Conservation (phyloP, 257 asterid genomes). For the Echites panduratus region DNA sequence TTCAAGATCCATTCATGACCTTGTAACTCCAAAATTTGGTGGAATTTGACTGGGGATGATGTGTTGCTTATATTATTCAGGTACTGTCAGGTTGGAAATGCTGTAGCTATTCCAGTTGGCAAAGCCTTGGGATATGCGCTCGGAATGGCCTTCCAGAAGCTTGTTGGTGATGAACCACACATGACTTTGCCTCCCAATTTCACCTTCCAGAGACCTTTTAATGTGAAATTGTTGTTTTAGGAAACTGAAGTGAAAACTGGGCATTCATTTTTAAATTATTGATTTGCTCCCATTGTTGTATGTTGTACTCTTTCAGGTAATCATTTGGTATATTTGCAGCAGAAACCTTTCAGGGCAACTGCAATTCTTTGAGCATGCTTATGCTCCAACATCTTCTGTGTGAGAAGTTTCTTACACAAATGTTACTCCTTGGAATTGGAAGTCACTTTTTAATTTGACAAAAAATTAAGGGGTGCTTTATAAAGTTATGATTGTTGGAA, state of each 20-base stretch:
- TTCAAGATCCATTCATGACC: neutral
- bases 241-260: slow-evolving; percentile 11
- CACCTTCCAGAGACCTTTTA: slow-evolving; percentile 27
- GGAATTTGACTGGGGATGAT: neutral
- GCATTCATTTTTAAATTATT: neutral
- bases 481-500: too few species aligned
- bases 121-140: slow-evolving; percentile 69
- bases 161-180: slow-evolving; percentile 48
- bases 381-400: neutral
- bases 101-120: slow-evolving; percentile 73
- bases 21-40: neutral
- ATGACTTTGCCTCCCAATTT: slow-evolving; percentile 57
- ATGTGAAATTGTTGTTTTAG: slow-evolving; percentile 24
- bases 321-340: neutral
- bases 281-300: neutral
- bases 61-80: slow-evolving; percentile 11
- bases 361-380: neutral
- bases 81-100: slow-evolving; percentile 80
- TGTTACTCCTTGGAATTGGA: too few species aligned
- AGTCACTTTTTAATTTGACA: too few species aligned
- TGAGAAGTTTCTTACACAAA: too few species aligned
- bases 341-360: neutral
- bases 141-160: slow-evolving; percentile 62
- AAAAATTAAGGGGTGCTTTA: too few species aligned
- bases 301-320: neutral